A percentile compares a stretch with the other conserved stretches of the same genome.
Evolutionary conservation across 176 grass and related monocot species (phyloP).

Genomic region (Carex parvula): DNA sequence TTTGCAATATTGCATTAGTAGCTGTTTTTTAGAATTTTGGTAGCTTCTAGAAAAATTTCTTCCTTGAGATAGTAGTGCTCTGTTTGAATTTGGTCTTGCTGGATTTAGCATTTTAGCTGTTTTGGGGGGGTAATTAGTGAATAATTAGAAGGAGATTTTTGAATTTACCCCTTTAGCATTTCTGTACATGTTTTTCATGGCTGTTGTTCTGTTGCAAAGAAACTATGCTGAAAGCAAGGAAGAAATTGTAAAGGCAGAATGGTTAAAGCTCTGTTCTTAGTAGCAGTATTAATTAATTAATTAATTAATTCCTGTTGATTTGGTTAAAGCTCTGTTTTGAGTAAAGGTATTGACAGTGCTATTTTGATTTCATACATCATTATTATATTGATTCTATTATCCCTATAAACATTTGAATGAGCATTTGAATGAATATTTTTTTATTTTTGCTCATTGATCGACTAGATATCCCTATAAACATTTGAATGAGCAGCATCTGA

Average conservation of each 20-base stretch:
- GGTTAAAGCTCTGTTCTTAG: background rate
- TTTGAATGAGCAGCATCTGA: background rate
- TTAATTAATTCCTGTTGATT: background rate
- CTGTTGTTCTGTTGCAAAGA: background rate
- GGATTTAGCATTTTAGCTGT: conserved; percentile 11
- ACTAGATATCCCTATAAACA: background rate
- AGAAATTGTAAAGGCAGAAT: conserved; percentile 20
- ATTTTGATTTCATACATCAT: no score
- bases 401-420: no score
- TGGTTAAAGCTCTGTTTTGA: background rate
- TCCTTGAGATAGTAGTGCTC: conserved; percentile 7
- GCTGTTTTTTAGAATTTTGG: conserved; percentile 20
- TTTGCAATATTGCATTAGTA: conserved; percentile 22
- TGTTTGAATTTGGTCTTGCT: background rate
- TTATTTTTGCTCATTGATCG: background rate
- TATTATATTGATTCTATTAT: no score
- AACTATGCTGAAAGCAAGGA: conserved; percentile 23
- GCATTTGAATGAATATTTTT: no score
- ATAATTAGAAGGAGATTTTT: background rate
- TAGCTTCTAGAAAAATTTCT: conserved; percentile 21
- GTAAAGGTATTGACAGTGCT: no score
- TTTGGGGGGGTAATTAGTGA: conserved; percentile 6
- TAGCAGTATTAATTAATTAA: background rate
- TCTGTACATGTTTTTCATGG: conserved; percentile 14
- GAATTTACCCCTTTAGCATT: background rate